These are phyloP conservation scores for Talaromyces sp. DNA, from an alignment of 2,329 filamentous ascomycete species.

Conservation along the genomic window DNA sequence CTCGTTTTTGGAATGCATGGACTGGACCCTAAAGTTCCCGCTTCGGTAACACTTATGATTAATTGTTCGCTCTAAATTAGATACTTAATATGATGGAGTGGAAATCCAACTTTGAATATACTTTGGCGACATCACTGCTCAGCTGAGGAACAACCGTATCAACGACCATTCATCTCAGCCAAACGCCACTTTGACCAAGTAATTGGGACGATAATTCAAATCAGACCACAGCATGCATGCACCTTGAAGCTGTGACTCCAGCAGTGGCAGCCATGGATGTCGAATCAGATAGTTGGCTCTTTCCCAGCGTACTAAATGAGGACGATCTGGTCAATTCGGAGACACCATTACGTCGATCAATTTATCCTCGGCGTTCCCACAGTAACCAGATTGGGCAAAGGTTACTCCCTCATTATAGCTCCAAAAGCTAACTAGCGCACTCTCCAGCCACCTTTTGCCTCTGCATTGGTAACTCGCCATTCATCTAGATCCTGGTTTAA, in stretches of 20 bases:
- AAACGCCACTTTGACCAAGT: not conserved
- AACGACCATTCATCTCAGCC: not conserved
- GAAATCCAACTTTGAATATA: not conserved
- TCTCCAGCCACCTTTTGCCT: not conserved
- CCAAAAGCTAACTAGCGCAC: not conserved
- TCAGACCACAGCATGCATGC: not conserved
- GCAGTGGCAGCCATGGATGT: not conserved
- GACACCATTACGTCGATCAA: conserved; percentile 1
- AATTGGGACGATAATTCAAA: not conserved
- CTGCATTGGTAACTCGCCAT: not conserved
- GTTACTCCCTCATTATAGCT: not conserved
- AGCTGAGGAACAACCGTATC: not conserved
- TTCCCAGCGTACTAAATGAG: not conserved
- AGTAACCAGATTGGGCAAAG: not conserved
- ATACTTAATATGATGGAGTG: not conserved
- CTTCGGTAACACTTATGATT: not conserved
- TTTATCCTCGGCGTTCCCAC: not conserved
- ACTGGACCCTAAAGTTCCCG: not conserved
- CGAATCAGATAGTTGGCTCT: not conserved
- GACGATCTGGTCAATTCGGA: conserved; percentile 10
- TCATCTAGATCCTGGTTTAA: not conserved
- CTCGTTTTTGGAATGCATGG: not conserved
- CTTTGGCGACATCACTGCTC: not conserved
- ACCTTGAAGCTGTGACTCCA: not conserved
- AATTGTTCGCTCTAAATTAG: not conserved